phyloP scores from a whole-genome alignment of 1,284 basidiomycete species.

The Mycena citricolor region DNA sequence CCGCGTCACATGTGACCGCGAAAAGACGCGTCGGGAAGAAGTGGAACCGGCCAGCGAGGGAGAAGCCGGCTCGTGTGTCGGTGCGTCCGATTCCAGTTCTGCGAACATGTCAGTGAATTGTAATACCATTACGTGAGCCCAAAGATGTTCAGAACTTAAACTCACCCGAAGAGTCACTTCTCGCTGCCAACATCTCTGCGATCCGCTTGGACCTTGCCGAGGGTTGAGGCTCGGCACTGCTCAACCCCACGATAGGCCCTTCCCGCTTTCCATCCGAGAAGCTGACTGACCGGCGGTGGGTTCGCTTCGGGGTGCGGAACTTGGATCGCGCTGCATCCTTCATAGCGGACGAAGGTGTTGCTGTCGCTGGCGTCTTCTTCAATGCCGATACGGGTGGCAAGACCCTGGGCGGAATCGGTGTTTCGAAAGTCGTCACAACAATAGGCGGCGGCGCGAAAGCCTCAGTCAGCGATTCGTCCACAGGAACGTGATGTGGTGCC shows the following conservation, averaged over 20 bases:
- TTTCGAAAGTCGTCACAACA: conserved; percentile 17
- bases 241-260: conserved; percentile 76
- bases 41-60: conserved; percentile 1
- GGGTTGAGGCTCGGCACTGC: conserved; percentile 42
- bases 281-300: conserved; percentile 80
- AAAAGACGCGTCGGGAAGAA: conserved; percentile 44
- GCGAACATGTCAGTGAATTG: background rate
- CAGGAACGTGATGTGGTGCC: background rate
- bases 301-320: conserved; percentile 49
- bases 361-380: conserved; percentile 19
- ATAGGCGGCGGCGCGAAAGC: conserved; percentile 19
- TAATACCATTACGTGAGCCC: too few species aligned
- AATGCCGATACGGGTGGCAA: conserved; percentile 3
- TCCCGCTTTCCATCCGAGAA: conserved; percentile 90
- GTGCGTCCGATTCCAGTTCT: conserved; percentile 17
- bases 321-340: conserved; percentile 49
- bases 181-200: conserved; percentile 71
- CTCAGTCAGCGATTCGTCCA: conserved; percentile 14
- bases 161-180: conserved; percentile 51
- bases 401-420: conserved; percentile 16
- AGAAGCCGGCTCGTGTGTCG: conserved; percentile 1
- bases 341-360: conserved; percentile 50
- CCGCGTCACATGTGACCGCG: conserved; percentile 43
- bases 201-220: conserved; percentile 79
- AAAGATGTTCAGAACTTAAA: too few species aligned